Evolutionary conservation across 2,329 filamentous ascomycete species (phyloP).

Genomic region (Arthrinium puccinioides): DNA sequence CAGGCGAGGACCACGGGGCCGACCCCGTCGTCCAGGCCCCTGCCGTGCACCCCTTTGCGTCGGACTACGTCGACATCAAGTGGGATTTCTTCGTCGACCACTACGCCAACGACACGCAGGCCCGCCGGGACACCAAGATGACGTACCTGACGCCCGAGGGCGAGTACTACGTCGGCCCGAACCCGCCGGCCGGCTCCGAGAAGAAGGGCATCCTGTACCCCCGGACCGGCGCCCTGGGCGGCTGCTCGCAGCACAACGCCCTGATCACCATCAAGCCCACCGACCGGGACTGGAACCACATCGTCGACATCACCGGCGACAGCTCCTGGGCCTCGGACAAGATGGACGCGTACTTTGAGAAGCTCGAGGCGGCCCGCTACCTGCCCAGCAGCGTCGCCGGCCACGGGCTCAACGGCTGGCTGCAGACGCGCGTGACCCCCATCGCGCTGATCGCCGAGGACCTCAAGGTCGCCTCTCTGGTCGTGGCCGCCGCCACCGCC

Average conservation of each 20-base stretch:
- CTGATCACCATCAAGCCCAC: conserved; percentile 30
- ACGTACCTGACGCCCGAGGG: conserved; percentile 46
- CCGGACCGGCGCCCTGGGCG: conserved; percentile 40
- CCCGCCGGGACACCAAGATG: conserved; percentile 51
- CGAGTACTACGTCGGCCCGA: conserved; percentile 42
- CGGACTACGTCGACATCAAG: conserved; percentile 45
- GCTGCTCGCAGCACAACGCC: conserved; percentile 18
- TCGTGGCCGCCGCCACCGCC: conserved; percentile 37
- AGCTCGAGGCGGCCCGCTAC: conserved; percentile 17
- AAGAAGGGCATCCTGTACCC: conserved; percentile 51
- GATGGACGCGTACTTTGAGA: conserved; percentile 17
- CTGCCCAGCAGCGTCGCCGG: conserved; percentile 30
- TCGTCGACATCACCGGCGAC: conserved; percentile 26
- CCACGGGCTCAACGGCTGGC: conserved; percentile 17
- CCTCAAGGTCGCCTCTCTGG: conserved; percentile 35
- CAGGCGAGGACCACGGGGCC: conserved; percentile 48
- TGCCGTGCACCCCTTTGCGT: conserved; percentile 42
- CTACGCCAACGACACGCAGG: conserved; percentile 45
- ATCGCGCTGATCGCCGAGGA: conserved; percentile 37
- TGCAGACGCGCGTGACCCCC: conserved; percentile 20
- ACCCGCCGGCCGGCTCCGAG: conserved; percentile 43
- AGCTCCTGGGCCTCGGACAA: conserved; percentile 16
- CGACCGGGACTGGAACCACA: conserved; percentile 34
- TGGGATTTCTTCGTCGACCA: conserved; percentile 62
- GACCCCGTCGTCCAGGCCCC: conserved; percentile 45